Percentiles rank a stretch among this genome's conserved stretches.
phyloP scores from a whole-genome alignment of 225 moss, liverwort and hornwort species.

The Ulota crispa region DNA sequence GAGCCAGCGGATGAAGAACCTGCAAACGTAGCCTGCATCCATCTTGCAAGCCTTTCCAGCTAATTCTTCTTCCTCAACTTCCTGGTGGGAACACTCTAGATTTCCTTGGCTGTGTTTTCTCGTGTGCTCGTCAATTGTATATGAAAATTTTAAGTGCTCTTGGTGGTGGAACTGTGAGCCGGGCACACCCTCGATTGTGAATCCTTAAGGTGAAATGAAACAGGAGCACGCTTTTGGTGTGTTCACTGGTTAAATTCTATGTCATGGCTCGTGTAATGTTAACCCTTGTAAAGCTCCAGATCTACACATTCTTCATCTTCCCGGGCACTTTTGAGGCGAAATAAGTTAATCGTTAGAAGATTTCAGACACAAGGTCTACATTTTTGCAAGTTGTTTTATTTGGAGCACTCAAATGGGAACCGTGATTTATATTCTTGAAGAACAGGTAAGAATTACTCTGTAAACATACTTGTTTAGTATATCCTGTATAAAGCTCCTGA shows the following conservation, averaged over 20 bases:
- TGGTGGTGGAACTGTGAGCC: not conserved
- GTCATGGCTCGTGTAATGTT: no score
- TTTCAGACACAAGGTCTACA: no score
- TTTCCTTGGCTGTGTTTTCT: not conserved
- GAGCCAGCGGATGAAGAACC: slow-evolving; percentile 10
- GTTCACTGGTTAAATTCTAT: not conserved
- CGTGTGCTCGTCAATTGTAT: slow-evolving; percentile 23
- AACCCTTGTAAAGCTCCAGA: no score
- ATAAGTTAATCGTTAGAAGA: no score
- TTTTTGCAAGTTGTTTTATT: no score
- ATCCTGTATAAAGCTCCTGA: no score
- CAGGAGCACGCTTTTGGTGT: slow-evolving; percentile 14
- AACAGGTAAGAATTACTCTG: no score
- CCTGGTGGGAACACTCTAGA: not conserved
- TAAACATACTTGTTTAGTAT: no score
- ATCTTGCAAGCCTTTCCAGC: not conserved
- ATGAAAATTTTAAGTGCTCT: not conserved
- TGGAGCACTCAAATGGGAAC: no score
- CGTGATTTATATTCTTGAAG: no score
- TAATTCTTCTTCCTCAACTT: not conserved
- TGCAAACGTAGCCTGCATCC: not conserved
- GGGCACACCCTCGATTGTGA: slow-evolving; percentile 7
- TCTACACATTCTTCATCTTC: no score
- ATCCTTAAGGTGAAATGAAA: slow-evolving; percentile 16
- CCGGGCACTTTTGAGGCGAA: no score